Base-by-base conservation (phyloP, 2,329 filamentous ascomycete genomes). In the Cryoendolithus antarcticus region DNA sequence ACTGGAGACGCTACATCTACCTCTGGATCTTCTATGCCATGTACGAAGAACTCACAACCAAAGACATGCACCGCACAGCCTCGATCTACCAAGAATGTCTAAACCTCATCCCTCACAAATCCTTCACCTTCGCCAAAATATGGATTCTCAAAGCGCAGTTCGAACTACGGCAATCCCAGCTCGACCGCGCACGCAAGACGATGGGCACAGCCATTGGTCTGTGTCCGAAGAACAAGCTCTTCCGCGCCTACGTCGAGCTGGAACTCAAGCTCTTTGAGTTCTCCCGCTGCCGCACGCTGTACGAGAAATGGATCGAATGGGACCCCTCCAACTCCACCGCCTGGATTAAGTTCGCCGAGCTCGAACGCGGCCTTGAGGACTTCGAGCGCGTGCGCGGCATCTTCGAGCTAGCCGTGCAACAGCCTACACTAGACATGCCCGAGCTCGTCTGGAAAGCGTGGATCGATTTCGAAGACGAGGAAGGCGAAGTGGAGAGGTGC, bases 381-480 rank as follows among this genome's bases (percentile, higher is more conserved):
- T 64, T 88, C 3, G 86, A 93, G 12, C 81, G 91, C 24, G 80
- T 85, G 10, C 74, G 91, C 32, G 88, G 82, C 34, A 94, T 98
- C 50, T 96, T 86, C 57, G 89, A 96, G 62, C 71, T 96, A 21
- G 89, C 85, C 2, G 80, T 95, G 44, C 70, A 75, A 35, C 88
- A 96, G 60, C 72, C 80, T 1, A 74, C 78, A 27, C 71, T 98
- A 9, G 91, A 98, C 60, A 98, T 98, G 91, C 91, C 91, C 0
- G 91, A 98, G 64, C 70, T 96, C 37, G 70, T 96, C 2, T 98
- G 91, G 91, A 96, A 96, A 65, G 79, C 86, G 1, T 98, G 94
- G 61, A 96, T 98, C 52, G 91, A 98, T 61, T 96, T 96, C 56
- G 91, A 98, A 63, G 89, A 96, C 57, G 86, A 93, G 53, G 86